Evolutionary conservation across 805 yeast genomes (phyloP), one percentile per base, ranked within the genome.

Genomic region (Torulaspora indica): DNA sequence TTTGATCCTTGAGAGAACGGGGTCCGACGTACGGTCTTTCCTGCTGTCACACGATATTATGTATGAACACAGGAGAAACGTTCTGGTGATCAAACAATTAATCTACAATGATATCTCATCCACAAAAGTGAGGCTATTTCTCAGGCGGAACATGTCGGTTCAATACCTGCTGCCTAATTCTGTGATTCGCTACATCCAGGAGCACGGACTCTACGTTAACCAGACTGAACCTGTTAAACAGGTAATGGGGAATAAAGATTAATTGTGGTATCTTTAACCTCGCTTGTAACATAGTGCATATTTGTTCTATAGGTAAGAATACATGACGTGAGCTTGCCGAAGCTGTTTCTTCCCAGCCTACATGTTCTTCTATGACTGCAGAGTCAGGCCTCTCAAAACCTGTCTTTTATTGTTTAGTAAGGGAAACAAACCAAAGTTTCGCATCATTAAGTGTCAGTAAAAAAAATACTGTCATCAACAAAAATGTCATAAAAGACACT

Each of bases 71-170:
- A 75, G 97, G 43, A 77, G 91, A 56, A 93, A 93, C 63, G 91
- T 93, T 40, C 72, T 93, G 57, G 96, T 91, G 34, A 91, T 93
- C 64, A 93, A 90, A 63, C 98, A 93, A 69, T 76, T 93, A 60
- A 93, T 93, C 53, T 93, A 93, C 70, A 93, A 93, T 66, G 98
- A 93, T 69, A 93, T 93, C 57, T 79, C 89, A 17, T 89, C 97
- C 1, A 93, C 98, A 0, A 93, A 93, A 65, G 96, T 93, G 36
- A 75, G 98, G 42, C 73, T 93, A 49, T 93, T 93, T 57, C 78
- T 93, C 29, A 77, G 98, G 60, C 77, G 98, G 51, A 95, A 95
- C 17, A 93, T 93, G 98, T 82, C 95, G 47, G 97, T 93, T 14
- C 98, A 91, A 61, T 93, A 93, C 62, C 71, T 93, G 48, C 72